Percentiles rank a stretch among this genome's conserved stretches.
These are phyloP conservation scores for Lomentospora prolificans DNA, from an alignment of 2,329 filamentous ascomycete genomes.

Conservation along the genomic window DNA sequence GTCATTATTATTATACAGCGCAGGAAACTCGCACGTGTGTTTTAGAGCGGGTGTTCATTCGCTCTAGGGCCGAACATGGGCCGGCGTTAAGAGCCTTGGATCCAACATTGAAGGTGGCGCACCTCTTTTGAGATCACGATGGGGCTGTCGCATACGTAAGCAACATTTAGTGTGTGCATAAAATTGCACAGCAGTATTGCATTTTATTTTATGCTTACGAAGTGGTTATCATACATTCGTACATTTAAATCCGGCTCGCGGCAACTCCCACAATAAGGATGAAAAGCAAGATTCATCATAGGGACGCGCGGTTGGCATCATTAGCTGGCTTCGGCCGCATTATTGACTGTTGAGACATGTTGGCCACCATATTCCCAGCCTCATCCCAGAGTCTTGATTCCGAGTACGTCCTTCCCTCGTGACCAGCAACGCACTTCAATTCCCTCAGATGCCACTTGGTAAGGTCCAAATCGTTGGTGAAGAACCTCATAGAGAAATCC, in stretches of 20 bases:
- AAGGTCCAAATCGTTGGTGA: slow-evolving; percentile 23
- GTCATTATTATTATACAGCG: too few relatives aligned
- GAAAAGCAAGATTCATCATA: background rate
- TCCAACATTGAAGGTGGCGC: too few relatives aligned
- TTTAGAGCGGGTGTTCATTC: too few relatives aligned
- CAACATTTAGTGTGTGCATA: too few relatives aligned
- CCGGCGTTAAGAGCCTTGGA: too few relatives aligned
- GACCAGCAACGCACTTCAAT: slow-evolving; percentile 22
- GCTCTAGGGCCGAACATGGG: too few relatives aligned
- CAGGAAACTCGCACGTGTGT: too few relatives aligned
- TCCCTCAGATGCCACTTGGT: slow-evolving; percentile 30
- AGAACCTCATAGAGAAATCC: slow-evolving; percentile 33
- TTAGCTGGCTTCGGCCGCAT: slow-evolving; percentile 13
- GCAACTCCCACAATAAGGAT: background rate
- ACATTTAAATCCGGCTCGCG: background rate
- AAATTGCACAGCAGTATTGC: background rate
- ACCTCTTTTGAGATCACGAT: too few relatives aligned
- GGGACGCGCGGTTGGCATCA: slow-evolving; percentile 6
- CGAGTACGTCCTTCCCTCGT: slow-evolving; percentile 27
- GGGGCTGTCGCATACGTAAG: too few relatives aligned
- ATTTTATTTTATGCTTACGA: background rate
- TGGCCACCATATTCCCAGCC: slow-evolving; percentile 28
- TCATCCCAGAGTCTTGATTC: slow-evolving; percentile 31
- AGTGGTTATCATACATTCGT: background rate
- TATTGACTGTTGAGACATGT: slow-evolving; percentile 33